Evolutionary conservation across 225 moss, liverwort and hornwort species (phyloP), one percentile per base, ranked within the genome.

Genomic region (Polytrichum formosum): DNA sequence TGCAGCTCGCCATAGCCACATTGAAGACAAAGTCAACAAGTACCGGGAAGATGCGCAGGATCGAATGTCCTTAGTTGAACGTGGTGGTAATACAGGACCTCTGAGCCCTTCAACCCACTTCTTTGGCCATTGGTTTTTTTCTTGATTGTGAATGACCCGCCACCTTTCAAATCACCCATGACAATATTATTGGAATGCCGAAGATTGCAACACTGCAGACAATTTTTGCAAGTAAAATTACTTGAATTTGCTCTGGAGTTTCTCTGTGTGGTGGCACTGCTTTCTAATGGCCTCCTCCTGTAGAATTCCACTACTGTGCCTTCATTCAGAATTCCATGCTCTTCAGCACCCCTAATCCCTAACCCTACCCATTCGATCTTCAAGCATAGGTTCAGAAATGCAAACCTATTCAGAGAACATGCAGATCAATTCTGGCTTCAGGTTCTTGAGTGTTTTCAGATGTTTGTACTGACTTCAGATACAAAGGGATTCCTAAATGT

Each of bases 21-120:
- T 69, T 56, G 26, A 69, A 25, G 55, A 26, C 68, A 69, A 69
- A 69, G 55, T 69, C 23, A 69, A 69, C 55, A 54, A 56, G 5
- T 69, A 55, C 54, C 54, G 68, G 28, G 68, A 69, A 23, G 25
- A 56, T n/a, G 28, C 55, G 4, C 55, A 69, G 25, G 68, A 69
- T 10, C 68, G 56, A 28, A 53, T 46, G 54, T 26, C 54, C 18
- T 55, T 69, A 20, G 55, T 27, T 18, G 55, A 54, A 54, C 68
- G 68, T 69, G 68, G 55, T 54, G 68, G 68, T 69, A 56, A 21
- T 46, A 35, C 27, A 55, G 53, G 28, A 55, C 4, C 68, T 5
- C 26, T 21, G 19, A 16, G 5, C 55, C 55, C 19, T 58, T 58
- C 56, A 19, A 68, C 68, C 7, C 7, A 21, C 16, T 2, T 20